phyloP scores from a whole-genome alignment of 1,284 basidiomycete genomes.

The Apiotrichum gracile region DNA sequence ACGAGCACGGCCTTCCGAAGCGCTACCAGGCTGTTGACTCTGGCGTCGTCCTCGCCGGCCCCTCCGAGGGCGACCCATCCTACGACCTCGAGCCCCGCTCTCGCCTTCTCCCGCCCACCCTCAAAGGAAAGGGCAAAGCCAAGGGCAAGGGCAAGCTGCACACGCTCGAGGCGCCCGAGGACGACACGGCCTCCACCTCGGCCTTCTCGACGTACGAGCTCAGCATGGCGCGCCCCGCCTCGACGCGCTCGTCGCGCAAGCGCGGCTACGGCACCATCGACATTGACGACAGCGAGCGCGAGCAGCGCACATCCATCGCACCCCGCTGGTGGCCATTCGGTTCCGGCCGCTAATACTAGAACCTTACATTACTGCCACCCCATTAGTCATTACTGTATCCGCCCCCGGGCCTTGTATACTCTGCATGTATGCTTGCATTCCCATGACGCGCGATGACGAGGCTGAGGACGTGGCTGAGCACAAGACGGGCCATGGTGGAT shows the following conservation, averaged over 20 bases:
- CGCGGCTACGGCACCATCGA: slow-evolving; percentile 10
- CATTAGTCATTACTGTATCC: no score
- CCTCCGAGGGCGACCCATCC: slow-evolving; percentile 1
- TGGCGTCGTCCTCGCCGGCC: slow-evolving; percentile 36
- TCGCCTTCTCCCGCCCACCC: not conserved
- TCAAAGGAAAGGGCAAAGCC: not conserved
- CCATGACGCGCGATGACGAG: no score
- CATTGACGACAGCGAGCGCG: not conserved
- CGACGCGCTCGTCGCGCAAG: not conserved
- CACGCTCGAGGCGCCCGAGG: not conserved
- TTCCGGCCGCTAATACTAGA: not conserved
- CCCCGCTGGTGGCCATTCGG: slow-evolving; percentile 5
- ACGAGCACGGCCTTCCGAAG: slow-evolving; percentile 20
- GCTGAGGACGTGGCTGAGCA: no score
- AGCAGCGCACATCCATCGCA: not conserved
- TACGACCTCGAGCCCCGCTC: not conserved
- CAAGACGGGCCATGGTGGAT: no score
- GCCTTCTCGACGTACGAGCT: slow-evolving; percentile 7
- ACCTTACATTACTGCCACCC: no score
- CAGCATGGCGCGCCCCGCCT: not conserved
- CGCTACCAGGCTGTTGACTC: slow-evolving; percentile 37
- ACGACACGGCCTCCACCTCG: not conserved
- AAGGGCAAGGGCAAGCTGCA: slow-evolving; percentile 3
- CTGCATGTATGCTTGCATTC: no score
- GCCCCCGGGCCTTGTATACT: no score